These are phyloP conservation scores for Zygoascus sp. DNA, from an alignment of 1,139 yeast species.

Conservation along the genomic window DNA sequence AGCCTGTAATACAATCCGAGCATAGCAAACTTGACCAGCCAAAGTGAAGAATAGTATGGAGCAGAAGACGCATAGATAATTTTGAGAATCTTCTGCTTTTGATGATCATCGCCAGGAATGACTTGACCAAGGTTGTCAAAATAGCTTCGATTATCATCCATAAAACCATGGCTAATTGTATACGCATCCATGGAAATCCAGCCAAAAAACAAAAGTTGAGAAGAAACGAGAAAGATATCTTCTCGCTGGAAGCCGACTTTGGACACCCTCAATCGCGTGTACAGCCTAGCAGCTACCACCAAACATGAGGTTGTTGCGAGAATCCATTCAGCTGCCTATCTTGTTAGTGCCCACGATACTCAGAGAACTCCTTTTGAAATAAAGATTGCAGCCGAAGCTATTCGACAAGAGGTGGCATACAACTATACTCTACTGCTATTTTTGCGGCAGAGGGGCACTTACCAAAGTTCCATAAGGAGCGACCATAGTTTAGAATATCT, in stretches of 20 bases:
- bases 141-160: constrained; percentile 29
- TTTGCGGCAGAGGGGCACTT: too few relatives aligned
- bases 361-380: too few relatives aligned
- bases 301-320: constrained; percentile 22
- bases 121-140: constrained; percentile 22
- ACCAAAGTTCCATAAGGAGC: constrained; percentile 12
- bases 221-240: constrained; percentile 26
- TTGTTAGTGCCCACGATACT: too few relatives aligned
- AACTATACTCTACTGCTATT: too few relatives aligned
- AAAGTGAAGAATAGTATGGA: constrained; percentile 30
- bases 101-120: constrained; percentile 21
- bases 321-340: constrained; percentile 27
- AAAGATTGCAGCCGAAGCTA: too few relatives aligned
- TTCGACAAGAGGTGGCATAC: too few relatives aligned
- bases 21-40: constrained; percentile 32
- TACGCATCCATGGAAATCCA: constrained; percentile 32
- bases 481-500: constrained; percentile 7
- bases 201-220: constrained; percentile 27
- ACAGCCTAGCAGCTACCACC: constrained; percentile 24
- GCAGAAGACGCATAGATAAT: constrained; percentile 29
- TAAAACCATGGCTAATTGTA: constrained; percentile 27
- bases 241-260: constrained; percentile 30
- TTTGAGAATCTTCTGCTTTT: constrained; percentile 25
- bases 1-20: constrained; percentile 30
- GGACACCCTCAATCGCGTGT: constrained; percentile 25